Conservation (phyloP, 2,329 filamentous ascomycete species). For the Talaromyces verruculosus region DNA sequence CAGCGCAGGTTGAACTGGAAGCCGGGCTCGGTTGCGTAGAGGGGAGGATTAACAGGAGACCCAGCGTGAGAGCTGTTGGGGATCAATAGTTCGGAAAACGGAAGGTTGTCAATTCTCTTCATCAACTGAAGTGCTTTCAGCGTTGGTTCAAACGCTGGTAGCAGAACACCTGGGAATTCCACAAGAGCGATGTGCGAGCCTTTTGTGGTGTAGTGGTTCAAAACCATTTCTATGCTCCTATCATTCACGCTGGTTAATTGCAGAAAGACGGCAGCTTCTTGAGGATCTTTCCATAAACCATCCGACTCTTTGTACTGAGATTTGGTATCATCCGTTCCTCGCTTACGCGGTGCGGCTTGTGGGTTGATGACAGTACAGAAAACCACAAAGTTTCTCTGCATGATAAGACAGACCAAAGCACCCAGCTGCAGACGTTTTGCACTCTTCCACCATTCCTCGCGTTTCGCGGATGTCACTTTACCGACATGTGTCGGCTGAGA, state of each 20-base stretch:
- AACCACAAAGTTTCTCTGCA: constrained; percentile 24
- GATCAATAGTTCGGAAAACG: constrained; percentile 50
- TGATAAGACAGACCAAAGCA: constrained; percentile 33
- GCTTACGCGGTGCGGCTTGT: constrained; percentile 19
- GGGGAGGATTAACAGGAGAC: constrained; percentile 42
- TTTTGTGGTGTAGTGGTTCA: neutral
- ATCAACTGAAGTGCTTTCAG: constrained; percentile 58
- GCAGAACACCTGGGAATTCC: constrained; percentile 62
- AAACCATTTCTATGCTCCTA: constrained; percentile 1
- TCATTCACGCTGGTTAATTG: neutral
- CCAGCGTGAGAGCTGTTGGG: constrained; percentile 21
- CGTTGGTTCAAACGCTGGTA: constrained; percentile 59
- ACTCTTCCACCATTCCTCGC: constrained; percentile 32
- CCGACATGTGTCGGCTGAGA: constrained; percentile 27
- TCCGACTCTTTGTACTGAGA: neutral
- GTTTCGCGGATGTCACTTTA: constrained; percentile 11
- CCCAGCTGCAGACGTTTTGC: constrained; percentile 33
- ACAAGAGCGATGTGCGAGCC: constrained; percentile 43
- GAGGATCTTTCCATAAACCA: constrained; percentile 28
- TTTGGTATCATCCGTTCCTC: neutral
- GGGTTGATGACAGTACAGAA: constrained; percentile 31
- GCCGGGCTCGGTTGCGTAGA: constrained; percentile 50
- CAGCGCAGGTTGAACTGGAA: constrained; percentile 50
- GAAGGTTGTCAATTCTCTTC: constrained; percentile 45
- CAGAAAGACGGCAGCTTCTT: constrained; percentile 32